Evolutionary conservation across 2,329 filamentous ascomycete species (phyloP).

Genomic region (Leptographium radiaticola): DNA sequence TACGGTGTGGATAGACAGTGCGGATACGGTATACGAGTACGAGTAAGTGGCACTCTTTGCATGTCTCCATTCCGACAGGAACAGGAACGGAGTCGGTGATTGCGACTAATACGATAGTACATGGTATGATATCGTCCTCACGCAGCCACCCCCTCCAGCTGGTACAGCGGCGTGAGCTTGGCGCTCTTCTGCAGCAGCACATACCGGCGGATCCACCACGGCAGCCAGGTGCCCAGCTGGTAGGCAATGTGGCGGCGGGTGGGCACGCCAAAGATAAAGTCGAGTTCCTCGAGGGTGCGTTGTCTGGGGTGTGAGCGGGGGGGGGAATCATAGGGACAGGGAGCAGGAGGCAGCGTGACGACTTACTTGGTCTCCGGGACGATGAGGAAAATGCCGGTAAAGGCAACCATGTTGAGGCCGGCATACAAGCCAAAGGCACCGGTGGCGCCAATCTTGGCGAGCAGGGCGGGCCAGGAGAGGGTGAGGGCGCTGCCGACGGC

Average conservation of each 20-base stretch:
- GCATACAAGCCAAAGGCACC: constrained; percentile 34
- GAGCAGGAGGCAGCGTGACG: too few relatives aligned
- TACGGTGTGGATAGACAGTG: too few relatives aligned
- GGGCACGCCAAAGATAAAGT: constrained; percentile 48
- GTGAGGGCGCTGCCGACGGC: constrained; percentile 34
- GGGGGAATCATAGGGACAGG: too few relatives aligned
- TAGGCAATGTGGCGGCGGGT: constrained; percentile 43
- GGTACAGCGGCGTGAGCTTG: constrained; percentile 34
- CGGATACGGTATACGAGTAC: too few relatives aligned
- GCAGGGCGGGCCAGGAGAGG: background rate
- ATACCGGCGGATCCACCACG: constrained; percentile 49
- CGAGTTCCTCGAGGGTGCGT: constrained; percentile 42
- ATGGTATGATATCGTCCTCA: too few relatives aligned
- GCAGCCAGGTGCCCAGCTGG: constrained; percentile 40
- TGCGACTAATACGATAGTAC: too few relatives aligned
- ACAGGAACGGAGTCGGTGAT: too few relatives aligned
- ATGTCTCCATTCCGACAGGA: too few relatives aligned
- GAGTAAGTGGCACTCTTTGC: too few relatives aligned
- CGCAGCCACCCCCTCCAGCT: constrained; percentile 6
- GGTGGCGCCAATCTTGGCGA: constrained; percentile 11
- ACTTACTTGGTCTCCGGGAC: constrained; percentile 41
- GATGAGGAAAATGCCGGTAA: constrained; percentile 41
- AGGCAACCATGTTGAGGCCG: constrained; percentile 39
- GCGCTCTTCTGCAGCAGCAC: constrained; percentile 36
- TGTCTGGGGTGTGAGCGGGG: constrained; percentile 17